These are phyloP conservation scores for Colletotrichum euphorbiae DNA, from an alignment of 2,329 filamentous ascomycete species.

Conservation along the genomic window DNA sequence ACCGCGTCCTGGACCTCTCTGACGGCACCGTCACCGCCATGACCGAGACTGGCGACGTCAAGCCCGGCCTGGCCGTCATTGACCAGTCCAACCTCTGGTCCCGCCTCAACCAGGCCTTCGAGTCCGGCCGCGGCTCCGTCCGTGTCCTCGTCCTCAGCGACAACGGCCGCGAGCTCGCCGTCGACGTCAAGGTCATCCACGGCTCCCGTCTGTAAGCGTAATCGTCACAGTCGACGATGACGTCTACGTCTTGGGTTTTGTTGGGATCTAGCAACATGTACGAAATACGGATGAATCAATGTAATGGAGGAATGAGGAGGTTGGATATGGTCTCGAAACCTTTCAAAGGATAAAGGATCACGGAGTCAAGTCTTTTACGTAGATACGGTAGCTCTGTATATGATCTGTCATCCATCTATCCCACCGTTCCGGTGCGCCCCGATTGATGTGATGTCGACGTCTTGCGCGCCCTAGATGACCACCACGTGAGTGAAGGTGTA, in stretches of 20 bases:
- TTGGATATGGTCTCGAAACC: slow-evolving; percentile 39
- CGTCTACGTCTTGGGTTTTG: slow-evolving; percentile 42
- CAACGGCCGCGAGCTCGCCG: slow-evolving; percentile 90
- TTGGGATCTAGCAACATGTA: slow-evolving; percentile 42
- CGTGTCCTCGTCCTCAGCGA: slow-evolving; percentile 97
- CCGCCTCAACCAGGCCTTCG: slow-evolving; percentile 85
- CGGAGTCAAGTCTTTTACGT: slow-evolving; percentile 45
- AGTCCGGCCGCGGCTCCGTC: slow-evolving; percentile 91
- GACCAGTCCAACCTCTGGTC: slow-evolving; percentile 92
- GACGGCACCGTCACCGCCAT: slow-evolving; percentile 91
- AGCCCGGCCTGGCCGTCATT: slow-evolving; percentile 92
- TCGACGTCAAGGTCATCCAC: slow-evolving; percentile 99
- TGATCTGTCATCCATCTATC: slow-evolving; percentile 47
- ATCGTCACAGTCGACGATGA: slow-evolving; percentile 21
- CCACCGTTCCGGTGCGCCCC: not conserved
- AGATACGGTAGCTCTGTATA: slow-evolving; percentile 59
- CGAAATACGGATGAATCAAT: slow-evolving; percentile 38
- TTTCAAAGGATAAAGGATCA: slow-evolving; percentile 36
- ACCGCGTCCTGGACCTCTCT: slow-evolving; percentile 97
- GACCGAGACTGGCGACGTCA: slow-evolving; percentile 99
- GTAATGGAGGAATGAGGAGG: slow-evolving; percentile 43
- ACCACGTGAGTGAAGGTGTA: no score
- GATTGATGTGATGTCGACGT: not conserved
- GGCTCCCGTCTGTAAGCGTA: slow-evolving; percentile 71
- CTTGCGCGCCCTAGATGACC: no score